Evolutionary conservation across 2,329 filamentous ascomycete genomes (phyloP).

Genomic region (Microcera coccophila): DNA sequence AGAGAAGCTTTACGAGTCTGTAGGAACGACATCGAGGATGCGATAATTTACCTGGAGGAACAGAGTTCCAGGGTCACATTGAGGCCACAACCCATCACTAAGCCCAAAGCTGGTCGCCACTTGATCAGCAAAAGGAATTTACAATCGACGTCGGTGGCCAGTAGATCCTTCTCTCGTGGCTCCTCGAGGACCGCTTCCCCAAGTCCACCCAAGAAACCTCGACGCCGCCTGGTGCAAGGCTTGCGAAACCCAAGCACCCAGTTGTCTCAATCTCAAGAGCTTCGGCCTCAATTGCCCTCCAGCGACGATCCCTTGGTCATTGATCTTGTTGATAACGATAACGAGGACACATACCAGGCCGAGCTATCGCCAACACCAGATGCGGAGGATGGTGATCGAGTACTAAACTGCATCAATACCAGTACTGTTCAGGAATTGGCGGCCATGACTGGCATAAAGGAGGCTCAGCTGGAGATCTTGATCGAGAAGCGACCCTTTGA

Average conservation of each 20-base stretch:
- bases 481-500: slow-evolving; percentile 72
- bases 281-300: slow-evolving; percentile 23
- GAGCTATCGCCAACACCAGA: slow-evolving; percentile 28
- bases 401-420: slow-evolving; percentile 79
- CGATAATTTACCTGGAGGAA: slow-evolving; percentile 30
- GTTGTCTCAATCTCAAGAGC: slow-evolving; percentile 23
- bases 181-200: slow-evolving; percentile 21
- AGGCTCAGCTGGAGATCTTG: slow-evolving; percentile 65
- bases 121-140: slow-evolving; percentile 31
- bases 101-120: slow-evolving; percentile 26
- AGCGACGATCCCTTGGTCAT: slow-evolving; percentile 35
- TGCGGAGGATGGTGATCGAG: slow-evolving; percentile 37
- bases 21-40: slow-evolving; percentile 35
- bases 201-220: slow-evolving; percentile 30
- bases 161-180: slow-evolving; percentile 12
- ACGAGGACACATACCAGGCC: slow-evolving; percentile 40
- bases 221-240: slow-evolving; percentile 37
- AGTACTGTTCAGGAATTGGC: slow-evolving; percentile 72
- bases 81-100: slow-evolving; percentile 5
- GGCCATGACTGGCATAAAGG: slow-evolving; percentile 73
- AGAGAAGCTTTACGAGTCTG: slow-evolving; percentile 32
- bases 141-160: slow-evolving; percentile 14
- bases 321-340: slow-evolving; percentile 38
- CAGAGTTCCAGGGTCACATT: slow-evolving; percentile 3
- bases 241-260: slow-evolving; percentile 25